Conservation (phyloP, 164 flowering plant species). For the Vitis amurensis region DNA sequence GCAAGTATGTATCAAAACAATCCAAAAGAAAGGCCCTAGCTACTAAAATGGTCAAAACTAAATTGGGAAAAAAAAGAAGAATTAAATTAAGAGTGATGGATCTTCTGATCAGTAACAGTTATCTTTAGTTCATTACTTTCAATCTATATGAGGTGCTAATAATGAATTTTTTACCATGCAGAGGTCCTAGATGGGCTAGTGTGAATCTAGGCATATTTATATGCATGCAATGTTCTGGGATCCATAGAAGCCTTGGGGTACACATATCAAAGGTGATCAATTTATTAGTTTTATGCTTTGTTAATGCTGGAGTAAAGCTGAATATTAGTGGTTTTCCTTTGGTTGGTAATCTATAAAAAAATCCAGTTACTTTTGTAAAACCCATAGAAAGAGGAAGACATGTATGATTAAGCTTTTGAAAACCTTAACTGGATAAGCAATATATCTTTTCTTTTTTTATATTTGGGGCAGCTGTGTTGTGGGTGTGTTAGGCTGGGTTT, state of each 20-base stretch:
- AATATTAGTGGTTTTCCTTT: too few species aligned
- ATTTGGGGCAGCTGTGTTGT: too few species aligned
- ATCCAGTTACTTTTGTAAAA: too few species aligned
- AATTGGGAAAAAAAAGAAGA: too few species aligned
- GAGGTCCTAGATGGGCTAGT: constrained; percentile 93
- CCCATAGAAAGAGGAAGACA: too few species aligned
- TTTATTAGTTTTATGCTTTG: not conserved
- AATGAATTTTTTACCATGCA: constrained; percentile 26
- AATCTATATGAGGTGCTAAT: not conserved
- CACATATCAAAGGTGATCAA: constrained; percentile 75
- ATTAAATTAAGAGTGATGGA: too few species aligned
- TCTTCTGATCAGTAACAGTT: not conserved
- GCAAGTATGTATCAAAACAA: constrained; percentile 43
- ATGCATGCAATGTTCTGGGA: constrained; percentile 85
- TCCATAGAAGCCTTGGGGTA: constrained; percentile 81
- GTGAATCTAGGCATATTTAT: constrained; percentile 84
- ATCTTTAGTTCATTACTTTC: not conserved
- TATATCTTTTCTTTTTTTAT: too few species aligned
- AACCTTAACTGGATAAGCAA: too few species aligned
- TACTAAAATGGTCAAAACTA: not conserved
- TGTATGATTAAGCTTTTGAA: too few species aligned
- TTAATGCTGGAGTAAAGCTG: too few species aligned
- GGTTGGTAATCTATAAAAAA: too few species aligned
- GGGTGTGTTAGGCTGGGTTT: too few species aligned
- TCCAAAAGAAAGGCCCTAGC: not conserved